These are phyloP conservation scores for Penicillium sp. DNA, from an alignment of 2,329 filamentous ascomycete genomes.

Conservation along the genomic window DNA sequence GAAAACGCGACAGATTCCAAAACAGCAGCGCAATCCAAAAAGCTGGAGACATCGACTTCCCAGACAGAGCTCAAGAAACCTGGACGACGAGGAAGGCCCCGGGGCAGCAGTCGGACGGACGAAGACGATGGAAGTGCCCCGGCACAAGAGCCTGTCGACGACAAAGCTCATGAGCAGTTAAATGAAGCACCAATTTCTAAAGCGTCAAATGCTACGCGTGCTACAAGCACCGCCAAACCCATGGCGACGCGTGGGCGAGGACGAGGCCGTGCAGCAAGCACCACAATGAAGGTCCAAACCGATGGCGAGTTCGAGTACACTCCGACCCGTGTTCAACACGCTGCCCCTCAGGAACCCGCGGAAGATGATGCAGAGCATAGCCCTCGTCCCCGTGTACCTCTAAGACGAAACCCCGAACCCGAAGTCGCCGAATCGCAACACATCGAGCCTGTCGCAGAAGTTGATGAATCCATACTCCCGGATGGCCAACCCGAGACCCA, in stretches of 20 bases:
- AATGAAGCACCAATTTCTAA: conserved; percentile 18
- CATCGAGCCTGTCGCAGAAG: conserved; percentile 28
- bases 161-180: conserved; percentile 24
- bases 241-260: conserved; percentile 23
- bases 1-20: conserved; percentile 45
- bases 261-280: conserved; percentile 21
- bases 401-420: conserved; percentile 13
- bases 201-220: conserved; percentile 19
- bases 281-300: conserved; percentile 26
- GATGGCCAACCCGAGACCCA: conserved; percentile 22
- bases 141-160: conserved; percentile 36
- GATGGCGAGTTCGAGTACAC: conserved; percentile 42
- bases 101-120: conserved; percentile 25
- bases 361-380: conserved; percentile 17
- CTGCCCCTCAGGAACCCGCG: conserved; percentile 16
- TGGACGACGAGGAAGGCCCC: conserved; percentile 29
- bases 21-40: conserved; percentile 28
- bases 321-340: conserved; percentile 26
- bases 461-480: conserved; percentile 29
- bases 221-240: conserved; percentile 20
- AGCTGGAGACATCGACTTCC: conserved; percentile 16
- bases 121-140: conserved; percentile 32
- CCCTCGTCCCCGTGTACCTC: conserved; percentile 15
- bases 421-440: conserved; percentile 24
- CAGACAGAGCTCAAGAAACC: conserved; percentile 16